Base-by-base conservation (phyloP, 1,284 basidiomycete species). In the Rhodofomes roseus region DNA sequence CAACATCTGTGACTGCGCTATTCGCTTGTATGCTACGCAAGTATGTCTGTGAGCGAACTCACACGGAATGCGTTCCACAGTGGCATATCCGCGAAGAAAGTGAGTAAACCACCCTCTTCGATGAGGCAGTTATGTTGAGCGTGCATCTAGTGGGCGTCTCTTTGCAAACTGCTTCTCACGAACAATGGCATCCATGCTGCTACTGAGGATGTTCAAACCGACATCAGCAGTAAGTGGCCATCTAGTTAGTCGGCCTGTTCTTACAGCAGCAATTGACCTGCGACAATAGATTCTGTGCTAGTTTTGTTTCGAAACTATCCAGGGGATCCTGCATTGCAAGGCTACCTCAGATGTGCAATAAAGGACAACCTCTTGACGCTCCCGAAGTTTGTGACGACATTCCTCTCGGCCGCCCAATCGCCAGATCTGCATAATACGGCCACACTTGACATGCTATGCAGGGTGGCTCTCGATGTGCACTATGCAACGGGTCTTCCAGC, bases 41-140 rank as follows among this genome's bases (percentile, higher is more conserved):
- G 31, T 2, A 89, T 90, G 87, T 87, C 87, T 44, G 69, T 90
- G 44, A 78, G 77, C 54, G 86, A 83, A 59, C 73, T 90, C 48
- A 88, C 88, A 5, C 78, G 85, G 59, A 90, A 89, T 68, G 82
- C 85, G 36, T 90, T 88, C 62, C 85, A 89, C 65, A 83, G 79
- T 67, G 88, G 88, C 8, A 72, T 90, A 22, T 75, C 83, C 53
- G 75, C 87, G 27, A 62, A 70, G 18, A 89, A 87, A 76, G 89
- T 88, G 66, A 67, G 70, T 58, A 50, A 12, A 11, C 18, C 55
- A 41, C 40, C 18, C 8, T 55, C 41, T 56, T 41, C 25, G 51
- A 36, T 14, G 31, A 37, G 23, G 20, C 25, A 6, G 25, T 29
- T 68, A 52, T 60, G 31, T 34, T 34, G 31, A 54, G 31, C 36